phyloP scores from a whole-genome alignment of 495 filamentous ascomycete species.

The Hypoxylon fuscum region DNA sequence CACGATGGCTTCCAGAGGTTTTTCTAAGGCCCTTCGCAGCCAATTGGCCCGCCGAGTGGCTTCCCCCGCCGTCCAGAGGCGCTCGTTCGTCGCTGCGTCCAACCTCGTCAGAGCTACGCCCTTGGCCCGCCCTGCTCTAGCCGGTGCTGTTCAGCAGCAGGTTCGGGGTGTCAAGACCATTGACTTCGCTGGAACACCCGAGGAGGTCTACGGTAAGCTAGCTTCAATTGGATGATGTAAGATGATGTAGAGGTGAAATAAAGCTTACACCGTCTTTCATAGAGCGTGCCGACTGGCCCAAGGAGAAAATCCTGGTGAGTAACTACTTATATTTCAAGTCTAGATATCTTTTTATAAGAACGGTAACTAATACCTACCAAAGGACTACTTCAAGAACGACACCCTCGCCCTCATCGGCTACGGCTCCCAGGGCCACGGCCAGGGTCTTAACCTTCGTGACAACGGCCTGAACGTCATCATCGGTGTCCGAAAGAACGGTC shows the following conservation, averaged over 20 bases:
- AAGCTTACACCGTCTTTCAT: constrained; percentile 25
- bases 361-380: constrained; percentile 27
- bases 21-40: constrained; percentile 82
- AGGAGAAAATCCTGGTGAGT: constrained; percentile 92
- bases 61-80: constrained; percentile 71
- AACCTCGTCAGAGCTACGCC: constrained; percentile 65
- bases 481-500: constrained; percentile 96
- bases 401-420: constrained; percentile 99
- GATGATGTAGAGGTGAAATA: constrained; percentile 1
- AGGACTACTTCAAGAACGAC: constrained; percentile 99
- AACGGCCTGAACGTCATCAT: constrained; percentile 99
- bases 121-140: constrained; percentile 61
- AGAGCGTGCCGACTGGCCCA: constrained; percentile 98
- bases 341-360: constrained; percentile 1
- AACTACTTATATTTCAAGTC: constrained; percentile 20
- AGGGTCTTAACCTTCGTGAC: constrained; percentile 98
- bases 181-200: constrained; percentile 93
- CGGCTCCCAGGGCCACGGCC: constrained; percentile 96
- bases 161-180: constrained; percentile 83
- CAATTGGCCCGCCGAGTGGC: constrained; percentile 76
- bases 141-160: constrained; percentile 66
- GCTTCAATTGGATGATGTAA: constrained; percentile 6
- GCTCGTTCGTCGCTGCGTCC: constrained; percentile 74
- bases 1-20: constrained; percentile 87
- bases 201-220: constrained; percentile 89